Base-by-base conservation (phyloP, 2,329 filamentous ascomycete species). In the Talaromyces piceae region DNA sequence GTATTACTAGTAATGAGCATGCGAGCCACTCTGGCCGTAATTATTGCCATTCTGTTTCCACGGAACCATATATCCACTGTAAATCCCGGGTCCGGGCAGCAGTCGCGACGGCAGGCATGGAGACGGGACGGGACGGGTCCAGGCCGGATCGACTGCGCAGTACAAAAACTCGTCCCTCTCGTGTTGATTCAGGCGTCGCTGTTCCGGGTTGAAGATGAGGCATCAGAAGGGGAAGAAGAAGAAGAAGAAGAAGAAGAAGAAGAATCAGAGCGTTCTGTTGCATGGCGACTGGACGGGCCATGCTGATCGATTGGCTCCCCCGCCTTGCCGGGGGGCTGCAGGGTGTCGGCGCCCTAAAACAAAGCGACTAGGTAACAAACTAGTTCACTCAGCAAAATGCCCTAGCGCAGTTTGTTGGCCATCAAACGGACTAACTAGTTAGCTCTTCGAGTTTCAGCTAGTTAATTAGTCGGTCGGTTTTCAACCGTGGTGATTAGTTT, bases 231-330 rank as follows among this genome's bases (percentile, higher is more conserved):
- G n/a, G n/a, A n/a, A n/a, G n/a, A n/a, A n/a, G n/a, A n/a, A n/a
- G n/a, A n/a, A n/a, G n/a, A n/a, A n/a, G n/a, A n/a, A n/a, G n/a
- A n/a, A n/a, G n/a, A n/a, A n/a, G n/a, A n/a, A n/a, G n/a, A n/a
- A n/a, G 23, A 3, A 8, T 43, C 12, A 4, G 5, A 13, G 13
- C n/a, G 22, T 41, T n/a, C 20, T 41, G 20, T 41, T 22, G 11
- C n/a, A 37, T 25, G 18, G 39, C 18, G 39, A 25, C 20, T 25
- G 13, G 39, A 23, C 25, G 39, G n/a, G n/a, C n/a, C 20, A 25
- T 25, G 23, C 20, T 25, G 39, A 43, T 43, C 39, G 39, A 43
- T 43, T 43, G 39, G 39, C 39, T 43, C 39, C 39, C n/a, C 39
- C 39, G 20, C 20, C 22, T 26, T 22, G 37, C 37, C 16, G 37